Evolutionary conservation across 768 basidiomycete species (phyloP), one percentile per base, ranked within the genome.

Genomic region (Lactarius psammicola): DNA sequence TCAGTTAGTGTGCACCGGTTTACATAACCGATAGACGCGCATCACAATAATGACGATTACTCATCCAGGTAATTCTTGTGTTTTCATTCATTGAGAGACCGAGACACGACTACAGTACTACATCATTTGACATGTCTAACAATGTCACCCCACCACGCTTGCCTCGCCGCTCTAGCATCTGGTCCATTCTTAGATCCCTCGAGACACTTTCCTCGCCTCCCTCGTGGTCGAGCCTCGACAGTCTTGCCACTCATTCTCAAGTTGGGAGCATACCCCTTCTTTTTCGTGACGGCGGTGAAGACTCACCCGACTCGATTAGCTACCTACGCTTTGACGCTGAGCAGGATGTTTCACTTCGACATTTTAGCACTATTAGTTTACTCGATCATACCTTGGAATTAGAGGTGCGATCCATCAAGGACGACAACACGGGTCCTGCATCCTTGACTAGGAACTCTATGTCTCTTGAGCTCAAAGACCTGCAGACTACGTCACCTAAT

Each of bases 241-340:
- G 60, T 20, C 51, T 63, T 31, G n/a, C 64, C 36, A 40, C 60
- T 51, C 30, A 59, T 8, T 42, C 56, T 53, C 62, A 65, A 54
- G 44, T 62, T 17, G 69, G 69, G 38, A 69, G 60, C n/a, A 66
- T 70, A 36, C 69, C 69, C n/a, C 3, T 70, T 34, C 57, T 66
- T 18, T 57, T 70, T 26, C 62, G 66, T 38, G n/a, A 28, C n/a
- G 68, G 62, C 15, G 33, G 60, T 5, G 49, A n/a, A 44, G 55
- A 56, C 44, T 7, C 59, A 9, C 54, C 53, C n/a, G 28, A 62
- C 31, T 62, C 31, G 49, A 38, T 55, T 33, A 54, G 40, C 11
- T 18, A 11, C 36, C 23, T 31, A n/a, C 44, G 28, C 23, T 44
- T 57, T 55, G 28, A 40, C 46, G 30, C 17, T 10, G 60, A 44